Base-by-base conservation (phyloP, 352 stramenopile genomes). In the Phytophthora chlamydospora region DNA sequence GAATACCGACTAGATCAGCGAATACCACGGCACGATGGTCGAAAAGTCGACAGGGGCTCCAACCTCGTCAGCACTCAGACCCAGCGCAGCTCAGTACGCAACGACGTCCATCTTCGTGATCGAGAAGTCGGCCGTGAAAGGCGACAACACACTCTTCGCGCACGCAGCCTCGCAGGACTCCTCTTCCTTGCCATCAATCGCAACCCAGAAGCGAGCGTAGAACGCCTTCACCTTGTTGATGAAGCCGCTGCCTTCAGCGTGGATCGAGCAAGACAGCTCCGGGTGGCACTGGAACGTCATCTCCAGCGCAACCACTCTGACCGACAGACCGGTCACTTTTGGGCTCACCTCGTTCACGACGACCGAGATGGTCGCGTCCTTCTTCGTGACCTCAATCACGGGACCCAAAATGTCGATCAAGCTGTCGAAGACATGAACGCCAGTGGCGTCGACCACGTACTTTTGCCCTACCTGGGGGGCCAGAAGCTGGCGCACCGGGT, bases 1-100 rank as follows among this genome's bases (percentile, higher is more conserved):
- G 59, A 96, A 93, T 17, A 97, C 76, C 7, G 85, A 88, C 68
- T 91, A 76, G 42, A 96, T 94, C 19, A 97, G 62, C 31, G 85
- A 71, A 40, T 85, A 82, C 87, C 89, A 97, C 48, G 73, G 80
- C 12, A 81, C 84, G 45, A 96, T 85, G 8, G 84, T 95, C 27
- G 76, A 80, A 42, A 95, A 95, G 38, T 96, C 89, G 4, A 75
- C 71, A 1, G 87, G 85, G 12, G 78, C 80, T 2, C 67, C 72
- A 0, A 32, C 45, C 17, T 71, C 73, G 5, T 63, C 62, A 17
- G 44, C 59, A 17, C 33, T 42, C 7, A 94, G 62, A 36, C 73
- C 69, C 16, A 95, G 58, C 10, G 85, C 71, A 32, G 68, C 58
- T 39, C 87, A 82, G 66, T 94, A 95, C 6, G 71, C 64, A 21